A percentile compares a stretch with the other conserved stretches of the same genome.
Evolutionary conservation across 768 basidiomycete species (phyloP).

Genomic region (Rhizopogon roseolus): DNA sequence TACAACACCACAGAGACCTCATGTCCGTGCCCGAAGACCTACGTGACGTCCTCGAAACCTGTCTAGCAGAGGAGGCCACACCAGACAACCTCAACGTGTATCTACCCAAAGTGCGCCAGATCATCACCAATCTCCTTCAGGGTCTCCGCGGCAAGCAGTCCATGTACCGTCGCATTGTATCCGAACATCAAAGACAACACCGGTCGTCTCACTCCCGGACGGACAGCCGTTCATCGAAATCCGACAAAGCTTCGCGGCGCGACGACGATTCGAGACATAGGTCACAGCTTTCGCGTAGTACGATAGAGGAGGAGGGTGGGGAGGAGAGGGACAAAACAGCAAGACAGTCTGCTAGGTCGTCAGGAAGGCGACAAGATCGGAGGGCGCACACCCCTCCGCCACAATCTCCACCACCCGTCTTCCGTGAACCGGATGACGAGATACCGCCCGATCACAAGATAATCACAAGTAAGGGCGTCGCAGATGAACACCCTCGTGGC

Average conservation of each 20-base stretch:
- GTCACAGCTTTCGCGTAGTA: conserved; percentile 41
- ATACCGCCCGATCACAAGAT: conserved; percentile 10
- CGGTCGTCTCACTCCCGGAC: conserved; percentile 50
- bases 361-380: conserved; percentile 27
- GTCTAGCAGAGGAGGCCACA: conserved; percentile 86
- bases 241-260: conserved; percentile 32
- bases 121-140: conserved; percentile 90
- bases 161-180: conserved; percentile 72
- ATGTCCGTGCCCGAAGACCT: conserved; percentile 85
- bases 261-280: conserved; percentile 44
- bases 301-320: conserved; percentile 33
- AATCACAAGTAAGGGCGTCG: not conserved
- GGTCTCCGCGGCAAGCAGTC: conserved; percentile 92
- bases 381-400: conserved; percentile 18
- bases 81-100: conserved; percentile 82
- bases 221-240: conserved; percentile 55
- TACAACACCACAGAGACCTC: conserved; percentile 61
- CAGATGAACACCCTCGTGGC: conserved; percentile 10
- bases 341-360: conserved; percentile 38
- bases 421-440: conserved; percentile 29
- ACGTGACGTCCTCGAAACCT: conserved; percentile 82
- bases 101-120: conserved; percentile 85
- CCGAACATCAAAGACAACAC: conserved; percentile 48
- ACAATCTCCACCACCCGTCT: conserved; percentile 23
- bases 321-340: conserved; percentile 34